phyloP scores from a whole-genome alignment of 306 rosid genomes.

The Betula pendula region DNA sequence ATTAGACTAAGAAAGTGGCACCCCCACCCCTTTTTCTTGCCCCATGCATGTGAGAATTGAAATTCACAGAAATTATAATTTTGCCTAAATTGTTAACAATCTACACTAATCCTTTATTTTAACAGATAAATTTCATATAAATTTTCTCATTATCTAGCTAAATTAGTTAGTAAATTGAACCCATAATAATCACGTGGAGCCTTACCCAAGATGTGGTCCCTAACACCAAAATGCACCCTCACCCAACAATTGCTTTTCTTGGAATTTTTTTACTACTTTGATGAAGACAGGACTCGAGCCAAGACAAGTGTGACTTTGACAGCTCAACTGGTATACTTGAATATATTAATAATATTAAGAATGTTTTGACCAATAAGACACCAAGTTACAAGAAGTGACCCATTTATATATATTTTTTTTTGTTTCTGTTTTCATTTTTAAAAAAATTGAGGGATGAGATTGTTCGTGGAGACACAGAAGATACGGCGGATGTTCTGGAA shows the following conservation, averaged over 20 bases:
- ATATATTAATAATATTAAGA: background rate
- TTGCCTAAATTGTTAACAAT: too few species aligned
- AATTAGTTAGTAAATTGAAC: too few species aligned
- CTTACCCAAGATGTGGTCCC: conserved; percentile 33
- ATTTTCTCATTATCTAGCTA: too few species aligned
- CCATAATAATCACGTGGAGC: too few species aligned
- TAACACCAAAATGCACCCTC: background rate
- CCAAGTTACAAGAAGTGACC: background rate
- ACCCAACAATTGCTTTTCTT: background rate
- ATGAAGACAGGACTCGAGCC: conserved; percentile 23
- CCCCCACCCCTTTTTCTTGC: too few species aligned
- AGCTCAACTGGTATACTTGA: conserved; percentile 17
- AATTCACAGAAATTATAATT: too few species aligned
- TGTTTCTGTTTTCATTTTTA: background rate
- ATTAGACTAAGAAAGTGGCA: conserved; percentile 4
- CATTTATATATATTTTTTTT: background rate
- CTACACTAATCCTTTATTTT: too few species aligned
- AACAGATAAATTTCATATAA: too few species aligned
- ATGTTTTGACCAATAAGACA: conserved; percentile 5
- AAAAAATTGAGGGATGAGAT: conserved; percentile 14
- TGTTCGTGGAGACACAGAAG: conserved; percentile 43
- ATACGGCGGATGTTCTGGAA: conserved; percentile 49
- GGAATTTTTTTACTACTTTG: conserved; percentile 19
- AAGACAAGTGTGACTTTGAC: conserved; percentile 15
- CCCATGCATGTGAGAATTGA: too few species aligned